These are phyloP conservation scores for Sphenostylis stenocarpa DNA, from an alignment of 306 rosid species.

Conservation along the genomic window DNA sequence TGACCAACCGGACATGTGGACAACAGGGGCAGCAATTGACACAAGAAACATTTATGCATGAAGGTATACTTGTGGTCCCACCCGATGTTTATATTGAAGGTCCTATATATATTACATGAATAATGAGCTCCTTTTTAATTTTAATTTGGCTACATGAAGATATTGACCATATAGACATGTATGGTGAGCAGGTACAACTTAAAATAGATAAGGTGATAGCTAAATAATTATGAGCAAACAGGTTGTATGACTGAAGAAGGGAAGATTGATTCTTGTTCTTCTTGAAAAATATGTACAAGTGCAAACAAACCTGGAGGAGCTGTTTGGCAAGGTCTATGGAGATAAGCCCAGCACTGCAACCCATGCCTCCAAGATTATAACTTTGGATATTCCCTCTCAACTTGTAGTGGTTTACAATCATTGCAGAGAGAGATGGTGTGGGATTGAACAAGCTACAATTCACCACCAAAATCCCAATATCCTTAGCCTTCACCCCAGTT, in stretches of 20 bases:
- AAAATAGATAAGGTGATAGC: neutral
- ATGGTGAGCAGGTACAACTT: neutral
- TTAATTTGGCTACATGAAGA: neutral
- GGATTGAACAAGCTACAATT: slow-evolving; percentile 94
- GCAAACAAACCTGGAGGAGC: slow-evolving; percentile 75
- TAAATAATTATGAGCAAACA: neutral
- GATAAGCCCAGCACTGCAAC: slow-evolving; percentile 97
- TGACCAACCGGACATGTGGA: slow-evolving; percentile 23
- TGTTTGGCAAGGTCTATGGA: slow-evolving; percentile 93
- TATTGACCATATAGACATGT: neutral
- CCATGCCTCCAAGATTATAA: slow-evolving; percentile 94
- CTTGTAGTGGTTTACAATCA: slow-evolving; percentile 87
- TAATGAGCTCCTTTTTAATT: neutral
- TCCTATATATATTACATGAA: neutral
- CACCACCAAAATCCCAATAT: slow-evolving; percentile 83
- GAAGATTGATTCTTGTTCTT: neutral
- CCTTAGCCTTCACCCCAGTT: slow-evolving; percentile 82
- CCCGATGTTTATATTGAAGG: neutral
- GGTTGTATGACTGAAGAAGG: neutral
- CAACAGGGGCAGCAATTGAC: slow-evolving; percentile 2
- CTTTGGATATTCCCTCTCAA: slow-evolving; percentile 71
- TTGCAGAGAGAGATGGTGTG: slow-evolving; percentile 84
- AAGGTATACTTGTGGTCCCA: slow-evolving; percentile 3
- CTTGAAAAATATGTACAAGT: neutral
- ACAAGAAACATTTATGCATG: neutral